Evolutionary conservation across 139 green algal genomes (phyloP).

Genomic region (Coelastrella sp.): DNA sequence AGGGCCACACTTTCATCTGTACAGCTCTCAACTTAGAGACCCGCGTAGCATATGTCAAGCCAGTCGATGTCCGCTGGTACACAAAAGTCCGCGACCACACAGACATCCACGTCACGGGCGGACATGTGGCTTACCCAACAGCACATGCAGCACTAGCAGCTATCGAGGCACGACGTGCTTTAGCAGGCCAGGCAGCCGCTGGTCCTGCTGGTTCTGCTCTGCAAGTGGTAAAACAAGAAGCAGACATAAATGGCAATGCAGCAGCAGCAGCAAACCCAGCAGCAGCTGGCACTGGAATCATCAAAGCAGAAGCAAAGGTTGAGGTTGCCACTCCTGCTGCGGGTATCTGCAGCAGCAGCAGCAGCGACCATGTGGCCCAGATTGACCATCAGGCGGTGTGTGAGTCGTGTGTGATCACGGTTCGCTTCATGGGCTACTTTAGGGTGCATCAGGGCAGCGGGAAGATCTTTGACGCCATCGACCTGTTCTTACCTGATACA

Average conservation of each 20-base stretch:
- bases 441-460: constrained; percentile 78
- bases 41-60: constrained; percentile 74
- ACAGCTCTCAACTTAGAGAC: constrained; percentile 82
- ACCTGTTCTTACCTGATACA: constrained; percentile 92
- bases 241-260: background rate
- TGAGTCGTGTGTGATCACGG: constrained; percentile 72
- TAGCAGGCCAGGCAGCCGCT: background rate
- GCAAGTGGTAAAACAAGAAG: background rate
- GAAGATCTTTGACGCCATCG: constrained; percentile 89
- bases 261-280: background rate
- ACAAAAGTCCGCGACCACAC: constrained; percentile 71
- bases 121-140: constrained; percentile 57
- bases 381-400: constrained; percentile 52
- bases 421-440: constrained; percentile 85
- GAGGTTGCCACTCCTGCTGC: background rate
- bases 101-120: constrained; percentile 84
- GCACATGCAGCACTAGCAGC: constrained; percentile 41
- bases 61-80: constrained; percentile 89
- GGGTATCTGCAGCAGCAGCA: background rate
- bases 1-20: constrained; percentile 93
- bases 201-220: background rate
- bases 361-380: background rate
- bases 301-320: constrained; percentile 5
- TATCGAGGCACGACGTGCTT: constrained; percentile 13
- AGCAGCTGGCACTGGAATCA: background rate